Base-by-base conservation (phyloP, 2,329 filamentous ascomycete species). In the Diatrype stigma region DNA sequence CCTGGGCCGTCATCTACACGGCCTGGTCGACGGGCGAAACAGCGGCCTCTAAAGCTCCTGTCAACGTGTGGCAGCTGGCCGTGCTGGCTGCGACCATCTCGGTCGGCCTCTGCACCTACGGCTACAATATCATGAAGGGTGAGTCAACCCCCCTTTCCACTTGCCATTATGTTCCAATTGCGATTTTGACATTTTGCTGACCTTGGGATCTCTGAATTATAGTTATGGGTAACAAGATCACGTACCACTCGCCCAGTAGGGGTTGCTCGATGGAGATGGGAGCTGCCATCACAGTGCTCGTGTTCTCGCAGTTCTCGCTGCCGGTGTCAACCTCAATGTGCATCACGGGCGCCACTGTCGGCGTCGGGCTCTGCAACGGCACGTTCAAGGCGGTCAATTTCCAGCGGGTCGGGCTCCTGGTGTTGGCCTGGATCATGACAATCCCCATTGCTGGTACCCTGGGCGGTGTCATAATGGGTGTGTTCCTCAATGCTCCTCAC, bases 71-170 rank as follows among this genome's bases (percentile, higher is more conserved):
- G 89, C 87, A 90, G 69, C 78, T 92, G 49, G 88, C 84, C 47
- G 85, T 91, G 17, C 73, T 88, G 12, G 77, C 82, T 23, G 67
- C 75, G 1, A 81, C 75, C 37, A 84, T 90, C 63, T 88, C 78
- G 45, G 56, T 84, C 40, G 87, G 87, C 59, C 76, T 90, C 51
- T 75, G 85, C 63, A 90, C 86, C 14, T 90, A 90, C 61, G 87
- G 87, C 10, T 90, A 90, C 74, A 90, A 90, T 75, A 90, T 90
- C 72, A 90, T 90, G 86, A 89, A 88, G 73, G 83, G 80, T 83
- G 70, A 68, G 77, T 57, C 11, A n/a, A 3, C 34, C n/a, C 16
- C 3, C 26, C n/a, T n/a, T n/a, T n/a, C n/a, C n/a, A n/a, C n/a
- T n/a, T n/a, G n/a, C n/a, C 10, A 30, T 30, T 10, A 30, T 30